Conservation (phyloP, 176 grass and related monocot genomes). For the Lolium rigidum region DNA sequence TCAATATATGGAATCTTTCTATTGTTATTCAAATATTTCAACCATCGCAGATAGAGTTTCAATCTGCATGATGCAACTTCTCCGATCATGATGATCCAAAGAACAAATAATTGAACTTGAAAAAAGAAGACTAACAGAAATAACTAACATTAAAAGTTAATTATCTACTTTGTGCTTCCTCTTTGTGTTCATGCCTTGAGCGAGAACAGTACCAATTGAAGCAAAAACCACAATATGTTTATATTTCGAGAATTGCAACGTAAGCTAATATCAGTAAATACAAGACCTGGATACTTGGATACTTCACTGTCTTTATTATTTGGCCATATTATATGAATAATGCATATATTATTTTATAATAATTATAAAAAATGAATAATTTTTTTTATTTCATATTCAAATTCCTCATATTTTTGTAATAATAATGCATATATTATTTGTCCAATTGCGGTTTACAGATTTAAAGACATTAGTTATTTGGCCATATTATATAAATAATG, state of each 20-base stretch:
- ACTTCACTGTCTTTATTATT: too few species aligned
- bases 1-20: too few species aligned
- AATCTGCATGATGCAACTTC: constrained; percentile 50
- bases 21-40: neutral
- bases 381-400: too few species aligned
- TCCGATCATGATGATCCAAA: constrained; percentile 33
- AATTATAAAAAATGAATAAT: too few species aligned
- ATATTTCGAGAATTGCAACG: neutral
- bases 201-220: constrained; percentile 78
- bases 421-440: too few species aligned
- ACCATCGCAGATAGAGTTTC: constrained; percentile 74
- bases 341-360: too few species aligned
- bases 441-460: too few species aligned
- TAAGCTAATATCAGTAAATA: neutral
- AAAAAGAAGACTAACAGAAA: too few species aligned
- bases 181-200: constrained; percentile 96
- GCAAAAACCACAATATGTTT: neutral
- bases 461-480: too few species aligned
- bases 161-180: constrained; percentile 95
- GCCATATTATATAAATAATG: too few species aligned
- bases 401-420: too few species aligned
- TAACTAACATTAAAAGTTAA: constrained; percentile 11
- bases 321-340: too few species aligned
- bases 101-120: neutral
- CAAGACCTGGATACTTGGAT: neutral